These are phyloP conservation scores for Acephala macrosclerotiorum DNA, from an alignment of 2,329 filamentous ascomycete genomes.

Conservation along the genomic window DNA sequence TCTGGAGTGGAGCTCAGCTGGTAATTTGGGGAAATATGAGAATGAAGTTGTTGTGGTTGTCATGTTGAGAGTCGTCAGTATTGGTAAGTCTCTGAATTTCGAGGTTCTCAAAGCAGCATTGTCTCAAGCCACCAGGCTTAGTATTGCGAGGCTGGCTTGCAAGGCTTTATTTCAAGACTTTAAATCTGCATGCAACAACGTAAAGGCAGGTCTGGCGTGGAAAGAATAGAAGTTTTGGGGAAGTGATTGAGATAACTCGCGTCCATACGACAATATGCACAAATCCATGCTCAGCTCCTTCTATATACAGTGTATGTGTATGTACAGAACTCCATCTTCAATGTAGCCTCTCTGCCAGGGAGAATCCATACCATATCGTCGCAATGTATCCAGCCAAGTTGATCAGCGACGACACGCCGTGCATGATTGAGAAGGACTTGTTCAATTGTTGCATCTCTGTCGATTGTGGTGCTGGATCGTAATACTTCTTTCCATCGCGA, in stretches of 20 bases:
- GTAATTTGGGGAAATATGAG: constrained; percentile 8
- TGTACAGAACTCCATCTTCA: constrained; percentile 18
- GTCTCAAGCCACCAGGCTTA: constrained; percentile 12
- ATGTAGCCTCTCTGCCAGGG: constrained; percentile 55
- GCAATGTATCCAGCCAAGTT: constrained; percentile 77
- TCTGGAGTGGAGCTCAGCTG: constrained; percentile 14
- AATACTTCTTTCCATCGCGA: constrained; percentile 87
- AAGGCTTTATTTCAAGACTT: not conserved
- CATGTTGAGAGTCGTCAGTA: not conserved
- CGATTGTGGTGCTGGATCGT: constrained; percentile 80
- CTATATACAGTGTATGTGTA: not conserved
- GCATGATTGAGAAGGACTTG: constrained; percentile 78
- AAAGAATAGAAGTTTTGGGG: not conserved
- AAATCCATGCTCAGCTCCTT: not conserved
- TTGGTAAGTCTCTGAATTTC: too few species aligned
- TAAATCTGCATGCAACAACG: not conserved
- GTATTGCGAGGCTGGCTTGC: constrained; percentile 13
- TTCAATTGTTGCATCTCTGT: constrained; percentile 84
- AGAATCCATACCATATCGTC: constrained; percentile 79
- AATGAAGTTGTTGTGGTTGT: constrained; percentile 3
- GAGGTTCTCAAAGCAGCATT: constrained; percentile 1
- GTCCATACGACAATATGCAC: not conserved
- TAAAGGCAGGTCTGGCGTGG: too few species aligned
- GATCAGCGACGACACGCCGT: constrained; percentile 81
- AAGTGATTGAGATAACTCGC: not conserved